A percentile compares a stretch with the other conserved stretches of the same genome.
phyloP scores from a whole-genome alignment of 2,329 filamentous ascomycete species.

The Blumeria hordei region DNA sequence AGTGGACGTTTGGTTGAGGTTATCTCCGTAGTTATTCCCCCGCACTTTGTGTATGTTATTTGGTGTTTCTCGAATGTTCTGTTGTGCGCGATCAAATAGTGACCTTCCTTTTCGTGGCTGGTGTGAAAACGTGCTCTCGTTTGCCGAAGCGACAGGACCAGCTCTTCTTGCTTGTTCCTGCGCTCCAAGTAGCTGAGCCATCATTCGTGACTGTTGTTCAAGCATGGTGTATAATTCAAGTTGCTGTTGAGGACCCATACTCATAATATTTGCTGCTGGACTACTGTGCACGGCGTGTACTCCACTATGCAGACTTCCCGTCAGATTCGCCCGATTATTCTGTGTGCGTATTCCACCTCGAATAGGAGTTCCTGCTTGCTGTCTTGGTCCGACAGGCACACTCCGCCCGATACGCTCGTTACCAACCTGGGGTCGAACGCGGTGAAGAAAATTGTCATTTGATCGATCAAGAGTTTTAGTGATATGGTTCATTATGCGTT shows the following conservation, averaged over 20 bases:
- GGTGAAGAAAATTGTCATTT: slow-evolving; percentile 53
- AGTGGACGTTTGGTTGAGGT: slow-evolving; percentile 5
- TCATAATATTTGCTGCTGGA: slow-evolving; percentile 21
- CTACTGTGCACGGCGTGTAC: slow-evolving; percentile 18
- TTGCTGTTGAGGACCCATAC: slow-evolving; percentile 41
- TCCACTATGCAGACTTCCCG: slow-evolving; percentile 20
- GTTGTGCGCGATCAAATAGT: slow-evolving; percentile 52
- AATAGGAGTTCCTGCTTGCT: slow-evolving; percentile 16
- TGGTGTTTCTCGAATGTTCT: slow-evolving; percentile 7
- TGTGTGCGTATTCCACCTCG: slow-evolving; percentile 15
- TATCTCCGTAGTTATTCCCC: slow-evolving; percentile 5
- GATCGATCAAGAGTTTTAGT: slow-evolving; percentile 61
- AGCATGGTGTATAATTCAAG: slow-evolving; percentile 54
- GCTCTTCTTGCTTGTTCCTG: slow-evolving; percentile 23
- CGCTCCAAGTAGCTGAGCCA: slow-evolving; percentile 36
- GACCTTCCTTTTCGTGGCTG: slow-evolving; percentile 28
- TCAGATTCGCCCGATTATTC: slow-evolving; percentile 24
- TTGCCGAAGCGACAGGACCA: slow-evolving; percentile 25
- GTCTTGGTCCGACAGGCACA: slow-evolving; percentile 47
- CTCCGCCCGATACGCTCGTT: slow-evolving; percentile 62
- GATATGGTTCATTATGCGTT: slow-evolving; percentile 67
- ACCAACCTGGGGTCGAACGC: slow-evolving; percentile 47
- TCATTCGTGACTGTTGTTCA: slow-evolving; percentile 71
- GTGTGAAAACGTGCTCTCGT: slow-evolving; percentile 19
- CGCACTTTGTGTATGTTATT: slow-evolving; percentile 7